Conservation (phyloP, 305 asterid species). For the Solanum hybrid region DNA sequence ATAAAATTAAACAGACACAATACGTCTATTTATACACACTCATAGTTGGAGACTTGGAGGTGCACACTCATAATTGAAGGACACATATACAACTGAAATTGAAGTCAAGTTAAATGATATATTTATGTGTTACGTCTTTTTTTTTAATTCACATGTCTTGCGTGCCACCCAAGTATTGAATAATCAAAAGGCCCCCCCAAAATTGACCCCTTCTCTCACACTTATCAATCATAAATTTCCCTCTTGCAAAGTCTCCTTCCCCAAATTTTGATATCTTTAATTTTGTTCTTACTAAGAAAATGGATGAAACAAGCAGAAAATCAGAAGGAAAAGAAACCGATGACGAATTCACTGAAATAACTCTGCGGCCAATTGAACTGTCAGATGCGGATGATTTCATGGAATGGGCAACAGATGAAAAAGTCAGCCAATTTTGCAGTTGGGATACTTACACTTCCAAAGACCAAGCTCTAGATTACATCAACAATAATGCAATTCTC, state of each 20-base stretch:
- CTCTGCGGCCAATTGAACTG: slow-evolving; percentile 21
- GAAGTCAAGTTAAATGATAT: too few relatives aligned
- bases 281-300: not conserved
- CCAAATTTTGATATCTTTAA: not conserved
- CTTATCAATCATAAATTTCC: not conserved
- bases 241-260: not conserved
- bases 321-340: not conserved
- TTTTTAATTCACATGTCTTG: too few relatives aligned
- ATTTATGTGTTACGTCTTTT: too few relatives aligned
- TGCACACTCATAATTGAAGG: too few relatives aligned
- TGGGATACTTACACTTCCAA: slow-evolving; percentile 48
- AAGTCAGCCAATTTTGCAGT: slow-evolving; percentile 15
- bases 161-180: too few relatives aligned
- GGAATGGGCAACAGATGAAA: slow-evolving; percentile 45
- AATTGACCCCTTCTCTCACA: not conserved
- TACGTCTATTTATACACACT: too few relatives aligned
- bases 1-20: too few relatives aligned
- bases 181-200: not conserved
- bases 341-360: slow-evolving; percentile 3
- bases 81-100: too few relatives aligned
- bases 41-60: too few relatives aligned
- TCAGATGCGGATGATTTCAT: slow-evolving; percentile 48
- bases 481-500: slow-evolving; percentile 32
- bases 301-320: not conserved
- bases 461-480: slow-evolving; percentile 31